Conservation (phyloP, 2,329 filamentous ascomycete genomes). For the Bipolaris gigantea region DNA sequence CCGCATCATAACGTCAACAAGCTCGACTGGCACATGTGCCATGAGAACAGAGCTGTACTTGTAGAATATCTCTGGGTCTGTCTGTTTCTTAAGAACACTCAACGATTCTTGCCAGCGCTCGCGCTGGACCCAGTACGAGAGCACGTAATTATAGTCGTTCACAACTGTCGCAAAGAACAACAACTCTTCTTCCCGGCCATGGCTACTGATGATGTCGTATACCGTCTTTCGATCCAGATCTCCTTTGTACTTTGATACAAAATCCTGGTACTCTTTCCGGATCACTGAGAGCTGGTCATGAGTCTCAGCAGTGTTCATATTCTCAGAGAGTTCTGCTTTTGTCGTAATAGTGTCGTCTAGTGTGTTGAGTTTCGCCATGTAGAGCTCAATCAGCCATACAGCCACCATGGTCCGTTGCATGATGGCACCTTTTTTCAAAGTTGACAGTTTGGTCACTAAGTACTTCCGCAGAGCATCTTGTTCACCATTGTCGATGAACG, state of each 20-base stretch:
- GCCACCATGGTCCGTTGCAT: conserved; percentile 98
- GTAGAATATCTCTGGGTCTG: conserved; percentile 90
- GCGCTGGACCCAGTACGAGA: conserved; percentile 96
- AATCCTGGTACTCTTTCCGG: conserved; percentile 82
- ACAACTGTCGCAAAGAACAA: conserved; percentile 86
- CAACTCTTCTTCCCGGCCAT: conserved; percentile 90
- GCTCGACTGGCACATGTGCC: conserved; percentile 78
- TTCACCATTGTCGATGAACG: conserved; percentile 86
- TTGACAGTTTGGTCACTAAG: conserved; percentile 77
- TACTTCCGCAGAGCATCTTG: conserved; percentile 91
- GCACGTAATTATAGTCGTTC: conserved; percentile 90
- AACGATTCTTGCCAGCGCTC: conserved; percentile 90
- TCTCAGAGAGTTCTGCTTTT: conserved; percentile 77
- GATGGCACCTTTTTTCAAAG: conserved; percentile 76
- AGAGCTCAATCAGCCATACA: conserved; percentile 92
- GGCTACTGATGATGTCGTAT: conserved; percentile 94
- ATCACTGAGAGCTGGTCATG: conserved; percentile 71
- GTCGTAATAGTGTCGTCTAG: conserved; percentile 93
- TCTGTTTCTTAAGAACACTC: conserved; percentile 88
- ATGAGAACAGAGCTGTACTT: conserved; percentile 97
- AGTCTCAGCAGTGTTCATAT: conserved; percentile 69
- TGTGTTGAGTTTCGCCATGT: conserved; percentile 95
- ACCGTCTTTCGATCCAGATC: conserved; percentile 90
- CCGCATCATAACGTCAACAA: conserved; percentile 95
- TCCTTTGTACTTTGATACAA: conserved; percentile 78